A percentile compares a stretch with the other conserved stretches of the same genome.
These are phyloP conservation scores for Magnusiomyces sp. DNA, from an alignment of 1,139 yeast species.

Conservation along the genomic window DNA sequence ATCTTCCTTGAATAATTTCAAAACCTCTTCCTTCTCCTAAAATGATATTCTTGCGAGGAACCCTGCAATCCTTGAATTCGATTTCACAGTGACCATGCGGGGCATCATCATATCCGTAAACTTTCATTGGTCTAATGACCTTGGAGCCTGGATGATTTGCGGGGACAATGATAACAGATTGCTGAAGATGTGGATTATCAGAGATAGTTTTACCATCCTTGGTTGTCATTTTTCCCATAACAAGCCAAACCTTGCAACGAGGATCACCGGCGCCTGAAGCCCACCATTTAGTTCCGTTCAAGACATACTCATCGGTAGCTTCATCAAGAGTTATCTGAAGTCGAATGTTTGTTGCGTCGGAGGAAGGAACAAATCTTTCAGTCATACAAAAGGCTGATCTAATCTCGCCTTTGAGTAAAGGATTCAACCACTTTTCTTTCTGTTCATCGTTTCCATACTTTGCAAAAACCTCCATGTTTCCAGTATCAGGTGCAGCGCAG, in stretches of 20 bases:
- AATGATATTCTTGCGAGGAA: conserved; percentile 40
- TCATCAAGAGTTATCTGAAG: conserved; percentile 40
- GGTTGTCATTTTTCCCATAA: conserved; percentile 52
- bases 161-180: conserved; percentile 53
- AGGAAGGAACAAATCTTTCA: conserved; percentile 56
- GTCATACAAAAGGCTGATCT: conserved; percentile 68
- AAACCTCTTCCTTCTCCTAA: conserved; percentile 52
- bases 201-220: conserved; percentile 25
- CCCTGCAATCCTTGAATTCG: conserved; percentile 44
- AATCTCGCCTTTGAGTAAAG: conserved; percentile 50
- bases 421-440: conserved; percentile 46
- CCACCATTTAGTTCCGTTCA: conserved; percentile 68
- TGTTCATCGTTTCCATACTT: conserved; percentile 49
- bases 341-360: conserved; percentile 60
- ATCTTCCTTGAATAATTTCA: conserved; percentile 58
- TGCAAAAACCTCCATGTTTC: conserved; percentile 63
- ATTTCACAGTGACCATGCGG: conserved; percentile 71
- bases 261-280: conserved; percentile 74
- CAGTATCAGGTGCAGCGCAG: conserved; percentile 66
- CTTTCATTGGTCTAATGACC: conserved; percentile 47
- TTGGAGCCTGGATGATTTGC: conserved; percentile 48
- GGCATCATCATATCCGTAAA: conserved; percentile 63
- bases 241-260: conserved; percentile 48
- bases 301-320: conserved; percentile 39
- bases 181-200: conserved; percentile 42